Evolutionary conservation across 139 green algal species (phyloP).

Genomic region (Coccomyxa sp.): DNA sequence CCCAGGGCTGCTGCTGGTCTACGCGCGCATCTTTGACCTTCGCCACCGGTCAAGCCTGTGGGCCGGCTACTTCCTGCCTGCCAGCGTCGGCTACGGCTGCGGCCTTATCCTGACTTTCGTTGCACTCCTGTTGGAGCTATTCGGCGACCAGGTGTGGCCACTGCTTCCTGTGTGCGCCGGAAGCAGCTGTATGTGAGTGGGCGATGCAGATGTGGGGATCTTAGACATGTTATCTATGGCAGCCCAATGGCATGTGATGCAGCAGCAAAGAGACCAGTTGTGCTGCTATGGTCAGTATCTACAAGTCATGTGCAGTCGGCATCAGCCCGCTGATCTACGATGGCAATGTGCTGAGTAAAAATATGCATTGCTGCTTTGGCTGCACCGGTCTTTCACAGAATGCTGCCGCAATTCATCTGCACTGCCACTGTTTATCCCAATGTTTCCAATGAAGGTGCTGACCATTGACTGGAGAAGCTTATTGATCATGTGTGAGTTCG

Average conservation of each 20-base stretch:
- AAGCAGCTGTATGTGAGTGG: background rate
- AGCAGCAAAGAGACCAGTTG: background rate
- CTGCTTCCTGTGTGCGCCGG: background rate
- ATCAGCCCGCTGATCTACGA: too few species aligned
- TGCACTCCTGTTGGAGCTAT: constrained; percentile 56
- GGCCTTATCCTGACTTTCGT: constrained; percentile 83
- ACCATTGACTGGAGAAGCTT: background rate
- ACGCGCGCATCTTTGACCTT: constrained; percentile 20
- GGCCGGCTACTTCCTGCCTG: constrained; percentile 46
- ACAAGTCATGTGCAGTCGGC: background rate
- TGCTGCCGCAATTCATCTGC: too few species aligned
- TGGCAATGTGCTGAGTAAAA: too few species aligned
- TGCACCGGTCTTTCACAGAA: too few species aligned
- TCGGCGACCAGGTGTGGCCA: constrained; percentile 19
- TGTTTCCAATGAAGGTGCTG: background rate
- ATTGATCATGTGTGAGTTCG: background rate
- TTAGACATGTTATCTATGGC: too few species aligned
- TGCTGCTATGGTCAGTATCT: background rate
- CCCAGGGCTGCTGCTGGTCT: constrained; percentile 72
- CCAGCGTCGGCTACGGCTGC: constrained; percentile 51
- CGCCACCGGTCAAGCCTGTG: background rate
- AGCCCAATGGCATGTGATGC: too few species aligned
- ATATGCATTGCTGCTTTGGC: too few species aligned
- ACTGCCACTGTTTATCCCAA: too few species aligned
- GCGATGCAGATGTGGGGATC: too few species aligned